These are phyloP conservation scores for Aspergillus sclerotialis DNA, from an alignment of 2,329 filamentous ascomycete genomes.

Conservation along the genomic window DNA sequence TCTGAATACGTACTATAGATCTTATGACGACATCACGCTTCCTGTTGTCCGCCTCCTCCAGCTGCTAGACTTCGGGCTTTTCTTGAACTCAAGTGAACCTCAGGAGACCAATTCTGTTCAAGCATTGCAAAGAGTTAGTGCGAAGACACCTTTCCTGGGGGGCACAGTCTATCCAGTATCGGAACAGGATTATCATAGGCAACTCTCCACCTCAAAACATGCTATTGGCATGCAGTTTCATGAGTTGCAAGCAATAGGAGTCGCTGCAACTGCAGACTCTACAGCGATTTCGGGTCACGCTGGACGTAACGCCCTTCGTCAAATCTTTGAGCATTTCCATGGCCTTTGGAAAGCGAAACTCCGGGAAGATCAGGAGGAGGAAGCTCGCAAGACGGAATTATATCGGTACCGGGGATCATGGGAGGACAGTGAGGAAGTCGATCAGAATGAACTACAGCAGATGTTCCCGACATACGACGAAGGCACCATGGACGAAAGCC, in stretches of 20 bases:
- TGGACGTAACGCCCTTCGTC: slow-evolving; percentile 52
- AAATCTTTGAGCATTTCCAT: slow-evolving; percentile 66
- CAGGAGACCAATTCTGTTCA: slow-evolving; percentile 9
- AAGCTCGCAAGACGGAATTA: slow-evolving; percentile 65
- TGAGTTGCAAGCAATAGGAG: slow-evolving; percentile 28
- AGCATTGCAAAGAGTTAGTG: slow-evolving; percentile 23
- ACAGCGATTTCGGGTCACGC: slow-evolving; percentile 31
- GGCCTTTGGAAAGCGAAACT: slow-evolving; percentile 73
- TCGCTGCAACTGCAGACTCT: slow-evolving; percentile 26
- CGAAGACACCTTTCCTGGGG: slow-evolving; percentile 35
- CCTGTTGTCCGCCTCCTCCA: slow-evolving; percentile 74
- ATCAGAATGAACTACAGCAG: slow-evolving; percentile 67
- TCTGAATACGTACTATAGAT: slow-evolving; percentile 62
- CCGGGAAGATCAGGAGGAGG: slow-evolving; percentile 66
- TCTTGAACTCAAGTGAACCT: slow-evolving; percentile 41
- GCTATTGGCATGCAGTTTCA: slow-evolving; percentile 30
- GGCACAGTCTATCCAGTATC: slow-evolving; percentile 16
- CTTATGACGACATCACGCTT: slow-evolving; percentile 77
- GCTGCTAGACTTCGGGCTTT: slow-evolving; percentile 69
- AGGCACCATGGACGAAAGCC: slow-evolving; percentile 35
- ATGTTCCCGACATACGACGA: slow-evolving; percentile 75
- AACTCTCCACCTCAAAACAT: slow-evolving; percentile 14
- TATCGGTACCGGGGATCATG: slow-evolving; percentile 76
- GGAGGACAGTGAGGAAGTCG: slow-evolving; percentile 68
- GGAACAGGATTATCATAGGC: slow-evolving; percentile 2